Evolutionary conservation across 192 early-diverging fungal species (phyloP).

Genomic region (Podila epicladia): DNA sequence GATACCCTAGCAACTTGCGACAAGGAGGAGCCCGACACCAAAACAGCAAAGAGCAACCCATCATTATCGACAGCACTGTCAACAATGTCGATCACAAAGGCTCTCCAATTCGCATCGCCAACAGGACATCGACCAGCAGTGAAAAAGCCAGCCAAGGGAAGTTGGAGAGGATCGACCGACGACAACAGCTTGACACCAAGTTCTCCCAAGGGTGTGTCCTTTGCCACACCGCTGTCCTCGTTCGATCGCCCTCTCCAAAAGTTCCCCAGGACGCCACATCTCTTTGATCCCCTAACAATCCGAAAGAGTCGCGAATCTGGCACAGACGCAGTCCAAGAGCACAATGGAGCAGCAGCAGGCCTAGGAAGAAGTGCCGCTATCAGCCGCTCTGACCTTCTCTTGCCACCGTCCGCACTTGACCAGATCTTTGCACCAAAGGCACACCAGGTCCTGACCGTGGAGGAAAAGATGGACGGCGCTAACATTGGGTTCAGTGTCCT

Average conservation of each 20-base stretch:
- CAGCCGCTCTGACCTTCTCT: conserved; percentile 35
- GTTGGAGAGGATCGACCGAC: conserved; percentile 17
- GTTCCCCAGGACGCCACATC: conserved; percentile 45
- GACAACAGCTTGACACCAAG: background rate
- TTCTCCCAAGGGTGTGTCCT: conserved; percentile 39
- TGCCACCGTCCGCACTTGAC: conserved; percentile 32
- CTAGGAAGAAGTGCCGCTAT: conserved; percentile 25
- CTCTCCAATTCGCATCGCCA: conserved; percentile 30
- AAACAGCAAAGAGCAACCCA: background rate
- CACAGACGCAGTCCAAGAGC: background rate
- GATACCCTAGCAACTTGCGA: background rate
- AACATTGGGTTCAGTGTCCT: conserved; percentile 51
- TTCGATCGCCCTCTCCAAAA: conserved; percentile 47
- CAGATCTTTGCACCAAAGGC: conserved; percentile 35
- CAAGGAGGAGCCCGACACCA: background rate
- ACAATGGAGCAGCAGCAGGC: no score
- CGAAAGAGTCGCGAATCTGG: conserved; percentile 20
- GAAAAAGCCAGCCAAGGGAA: conserved; percentile 40
- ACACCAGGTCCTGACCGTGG: conserved; percentile 40
- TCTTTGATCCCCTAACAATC: conserved; percentile 42
- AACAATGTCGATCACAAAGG: conserved; percentile 16
- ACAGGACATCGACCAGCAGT: conserved; percentile 44
- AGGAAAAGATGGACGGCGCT: conserved; percentile 50
- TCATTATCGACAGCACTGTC: background rate
- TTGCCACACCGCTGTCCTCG: conserved; percentile 24